phyloP scores from a whole-genome alignment of 2,329 filamentous ascomycete species.

The Aschersonia sp. region DNA sequence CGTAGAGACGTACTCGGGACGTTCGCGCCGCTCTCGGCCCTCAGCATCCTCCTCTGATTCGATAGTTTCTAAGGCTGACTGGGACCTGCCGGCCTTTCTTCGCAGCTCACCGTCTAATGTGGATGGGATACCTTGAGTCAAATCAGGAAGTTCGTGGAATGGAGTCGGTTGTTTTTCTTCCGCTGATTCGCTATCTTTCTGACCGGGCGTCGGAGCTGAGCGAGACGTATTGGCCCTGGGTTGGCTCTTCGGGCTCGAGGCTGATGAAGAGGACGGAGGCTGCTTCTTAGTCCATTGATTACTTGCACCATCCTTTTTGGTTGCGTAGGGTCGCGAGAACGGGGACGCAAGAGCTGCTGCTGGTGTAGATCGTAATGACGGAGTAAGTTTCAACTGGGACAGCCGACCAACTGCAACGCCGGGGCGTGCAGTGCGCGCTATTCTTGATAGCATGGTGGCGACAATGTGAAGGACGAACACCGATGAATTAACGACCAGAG shows the following conservation, averaged over 20 bases:
- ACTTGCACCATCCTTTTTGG: slow-evolving; percentile 5
- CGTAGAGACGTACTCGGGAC: slow-evolving; percentile 78
- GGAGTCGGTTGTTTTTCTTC: slow-evolving; percentile 29
- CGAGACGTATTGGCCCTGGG: slow-evolving; percentile 3
- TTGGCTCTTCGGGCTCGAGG: slow-evolving; percentile 1
- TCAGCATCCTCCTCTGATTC: slow-evolving; percentile 19
- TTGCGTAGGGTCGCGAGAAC: slow-evolving; percentile 15
- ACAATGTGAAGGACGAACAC: too few species aligned
- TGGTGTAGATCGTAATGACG: slow-evolving; percentile 14
- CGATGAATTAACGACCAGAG: too few species aligned
- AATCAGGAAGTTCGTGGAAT: slow-evolving; percentile 64
- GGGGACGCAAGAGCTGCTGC: slow-evolving; percentile 9
- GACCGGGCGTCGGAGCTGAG: background rate
- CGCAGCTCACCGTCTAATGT: slow-evolving; percentile 67
- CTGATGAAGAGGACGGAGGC: background rate
- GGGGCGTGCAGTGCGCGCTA: slow-evolving; percentile 18
- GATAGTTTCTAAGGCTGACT: slow-evolving; percentile 18
- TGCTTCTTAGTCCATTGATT: slow-evolving; percentile 2
- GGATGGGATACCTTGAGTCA: slow-evolving; percentile 89
- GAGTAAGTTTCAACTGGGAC: slow-evolving; percentile 2
- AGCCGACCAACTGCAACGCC: slow-evolving; percentile 11
- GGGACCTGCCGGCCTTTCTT: slow-evolving; percentile 20
- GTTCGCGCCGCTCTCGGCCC: slow-evolving; percentile 25
- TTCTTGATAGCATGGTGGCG: slow-evolving; percentile 24
- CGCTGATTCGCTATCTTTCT: slow-evolving; percentile 9